Evolutionary conservation across 768 basidiomycete species (phyloP).

Genomic region (Hysterangium stoloniferum): DNA sequence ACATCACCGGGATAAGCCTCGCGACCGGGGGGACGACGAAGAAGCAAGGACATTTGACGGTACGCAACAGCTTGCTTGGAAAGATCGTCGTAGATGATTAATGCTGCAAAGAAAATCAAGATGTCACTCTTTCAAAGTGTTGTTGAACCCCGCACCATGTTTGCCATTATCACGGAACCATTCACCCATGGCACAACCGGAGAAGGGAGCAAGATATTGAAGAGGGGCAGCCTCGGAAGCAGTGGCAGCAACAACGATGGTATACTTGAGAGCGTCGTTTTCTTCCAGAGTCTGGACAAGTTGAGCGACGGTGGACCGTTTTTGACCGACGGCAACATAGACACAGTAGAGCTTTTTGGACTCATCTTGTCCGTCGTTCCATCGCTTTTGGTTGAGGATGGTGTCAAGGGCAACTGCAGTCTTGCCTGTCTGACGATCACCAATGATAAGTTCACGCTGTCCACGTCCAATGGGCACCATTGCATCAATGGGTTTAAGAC

Average conservation of each 20-base stretch:
- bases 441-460: constrained; percentile 99
- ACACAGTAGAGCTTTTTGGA: constrained; percentile 99
- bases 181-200: constrained; percentile 99
- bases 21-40: constrained; percentile 99
- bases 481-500: constrained; percentile 99
- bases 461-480: constrained; percentile 99
- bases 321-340: constrained; percentile 98
- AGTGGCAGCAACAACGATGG: constrained; percentile 98
- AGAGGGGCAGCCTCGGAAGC: constrained; percentile 99
- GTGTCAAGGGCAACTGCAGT: constrained; percentile 99
- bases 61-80: constrained; percentile 99
- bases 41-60: constrained; percentile 99
- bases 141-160: constrained; percentile 60
- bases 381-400: constrained; percentile 99
- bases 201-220: constrained; percentile 99
- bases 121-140: constrained; percentile 1
- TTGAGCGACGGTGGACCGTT: constrained; percentile 98
- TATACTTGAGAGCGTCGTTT: constrained; percentile 99
- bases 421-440: constrained; percentile 99
- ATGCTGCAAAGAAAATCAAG: constrained; percentile 39
- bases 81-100: constrained; percentile 99
- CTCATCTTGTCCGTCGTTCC: constrained; percentile 98
- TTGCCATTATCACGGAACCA: constrained; percentile 99
- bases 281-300: constrained; percentile 99
- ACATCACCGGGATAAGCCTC: constrained; percentile 99